Conservation (phyloP, 352 stramenopile species). For the Globisporangium cederbergense region DNA sequence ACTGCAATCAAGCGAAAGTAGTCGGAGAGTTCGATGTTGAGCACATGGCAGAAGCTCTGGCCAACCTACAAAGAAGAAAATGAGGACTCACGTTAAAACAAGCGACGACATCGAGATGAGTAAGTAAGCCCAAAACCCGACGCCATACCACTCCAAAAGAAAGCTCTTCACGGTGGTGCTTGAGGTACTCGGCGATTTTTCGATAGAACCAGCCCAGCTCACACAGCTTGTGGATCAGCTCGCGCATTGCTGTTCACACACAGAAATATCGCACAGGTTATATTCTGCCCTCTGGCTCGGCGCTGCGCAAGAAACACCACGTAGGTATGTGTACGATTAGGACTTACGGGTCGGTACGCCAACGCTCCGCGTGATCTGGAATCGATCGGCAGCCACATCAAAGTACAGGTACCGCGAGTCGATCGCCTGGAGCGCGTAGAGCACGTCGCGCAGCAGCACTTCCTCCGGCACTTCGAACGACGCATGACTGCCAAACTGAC, state of each 20-base stretch:
- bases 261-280: not conserved
- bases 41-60: slow-evolving; percentile 87
- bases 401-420: slow-evolving; percentile 90
- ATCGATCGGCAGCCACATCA: slow-evolving; percentile 66
- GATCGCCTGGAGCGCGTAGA: slow-evolving; percentile 92
- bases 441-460: slow-evolving; percentile 87
- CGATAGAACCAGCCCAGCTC: slow-evolving; percentile 90
- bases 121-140: not conserved
- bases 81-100: not conserved
- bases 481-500: slow-evolving; percentile 13
- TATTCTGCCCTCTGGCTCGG: not conserved
- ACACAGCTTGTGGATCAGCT: slow-evolving; percentile 79
- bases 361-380: slow-evolving; percentile 75
- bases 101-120: too few relatives aligned
- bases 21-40: slow-evolving; percentile 89
- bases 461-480: slow-evolving; percentile 82
- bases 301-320: not conserved
- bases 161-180: slow-evolving; percentile 68
- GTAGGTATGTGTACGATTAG: too few relatives aligned
- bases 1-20: slow-evolving; percentile 94
- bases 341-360: slow-evolving; percentile 76
- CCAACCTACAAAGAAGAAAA: slow-evolving; percentile 45
- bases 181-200: slow-evolving; percentile 80
- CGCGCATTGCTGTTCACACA: slow-evolving; percentile 58
- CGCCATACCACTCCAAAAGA: slow-evolving; percentile 61